Conservation (phyloP, 352 stramenopile species). For the Phytophthora multivora region DNA sequence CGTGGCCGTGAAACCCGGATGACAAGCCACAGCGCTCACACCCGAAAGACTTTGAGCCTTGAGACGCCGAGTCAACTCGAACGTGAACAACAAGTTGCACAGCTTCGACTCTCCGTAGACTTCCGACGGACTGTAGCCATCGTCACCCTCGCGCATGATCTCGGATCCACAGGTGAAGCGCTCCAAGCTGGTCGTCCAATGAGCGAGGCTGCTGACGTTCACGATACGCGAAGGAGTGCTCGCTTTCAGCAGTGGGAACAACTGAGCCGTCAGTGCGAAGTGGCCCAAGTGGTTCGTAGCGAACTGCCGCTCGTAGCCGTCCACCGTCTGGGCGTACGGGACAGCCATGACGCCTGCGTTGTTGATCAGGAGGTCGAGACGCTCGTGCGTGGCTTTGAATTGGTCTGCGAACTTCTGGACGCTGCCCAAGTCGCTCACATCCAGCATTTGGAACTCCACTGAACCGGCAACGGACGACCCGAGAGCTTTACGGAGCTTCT, state of each 20-base stretch:
- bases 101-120: slow-evolving; percentile 59
- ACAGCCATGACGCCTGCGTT: slow-evolving; percentile 32
- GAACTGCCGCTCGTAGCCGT: slow-evolving; percentile 35
- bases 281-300: slow-evolving; percentile 38
- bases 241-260: slow-evolving; percentile 49
- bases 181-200: slow-evolving; percentile 25
- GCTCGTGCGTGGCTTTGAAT: slow-evolving; percentile 36
- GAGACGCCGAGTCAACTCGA: slow-evolving; percentile 46
- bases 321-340: slow-evolving; percentile 16
- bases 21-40: slow-evolving; percentile 32
- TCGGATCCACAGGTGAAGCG: slow-evolving; percentile 14
- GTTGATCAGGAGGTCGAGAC: slow-evolving; percentile 45
- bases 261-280: slow-evolving; percentile 43
- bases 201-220: slow-evolving; percentile 43
- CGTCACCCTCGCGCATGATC: slow-evolving; percentile 16
- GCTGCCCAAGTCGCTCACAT: slow-evolving; percentile 48
- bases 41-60: slow-evolving; percentile 10
- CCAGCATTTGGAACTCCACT: slow-evolving; percentile 59
- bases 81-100: slow-evolving; percentile 58
- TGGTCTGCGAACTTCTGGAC: slow-evolving; percentile 45
- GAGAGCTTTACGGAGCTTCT: slow-evolving; percentile 18
- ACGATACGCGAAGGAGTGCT: slow-evolving; percentile 24
- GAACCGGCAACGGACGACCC: slow-evolving; percentile 5
- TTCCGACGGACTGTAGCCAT: slow-evolving; percentile 22
- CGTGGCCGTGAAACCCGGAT: slow-evolving; percentile 43